Conservation (phyloP, 2,329 filamentous ascomycete genomes). For the Apiospora malaysiana region DNA sequence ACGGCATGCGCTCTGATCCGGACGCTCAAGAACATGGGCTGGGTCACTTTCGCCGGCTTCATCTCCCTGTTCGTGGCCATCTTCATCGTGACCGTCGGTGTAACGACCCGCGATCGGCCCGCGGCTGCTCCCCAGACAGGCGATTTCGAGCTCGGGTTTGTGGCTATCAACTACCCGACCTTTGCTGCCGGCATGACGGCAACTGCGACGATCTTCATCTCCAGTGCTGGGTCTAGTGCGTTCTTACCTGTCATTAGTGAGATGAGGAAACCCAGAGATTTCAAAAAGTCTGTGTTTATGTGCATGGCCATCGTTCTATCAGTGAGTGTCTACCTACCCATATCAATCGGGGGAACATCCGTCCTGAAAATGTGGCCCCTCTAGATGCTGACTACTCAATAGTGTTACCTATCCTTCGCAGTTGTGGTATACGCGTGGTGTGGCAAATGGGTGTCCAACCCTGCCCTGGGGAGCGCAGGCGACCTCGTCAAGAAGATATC, state of each 20-base stretch:
- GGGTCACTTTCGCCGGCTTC: constrained; percentile 67
- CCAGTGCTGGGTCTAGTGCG: constrained; percentile 62
- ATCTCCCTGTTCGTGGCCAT: constrained; percentile 61
- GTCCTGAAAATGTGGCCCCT: not conserved
- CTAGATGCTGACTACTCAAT: not conserved
- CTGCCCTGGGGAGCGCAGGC: constrained; percentile 66
- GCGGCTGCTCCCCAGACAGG: constrained; percentile 64
- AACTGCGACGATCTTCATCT: constrained; percentile 63
- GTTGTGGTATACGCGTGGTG: constrained; percentile 68
- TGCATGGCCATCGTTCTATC: constrained; percentile 39
- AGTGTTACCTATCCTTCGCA: constrained; percentile 59
- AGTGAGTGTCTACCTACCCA: constrained; percentile 32
- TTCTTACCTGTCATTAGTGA: constrained; percentile 69
- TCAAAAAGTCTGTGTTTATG: constrained; percentile 61
- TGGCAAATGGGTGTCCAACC: constrained; percentile 66
- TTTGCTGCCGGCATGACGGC: constrained; percentile 65
- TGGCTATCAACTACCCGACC: constrained; percentile 57
- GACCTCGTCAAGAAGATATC: constrained; percentile 64
- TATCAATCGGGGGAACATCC: not conserved
- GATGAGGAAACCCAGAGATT: constrained; percentile 64
- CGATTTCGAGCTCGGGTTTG: constrained; percentile 62
- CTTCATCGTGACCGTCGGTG: constrained; percentile 61
- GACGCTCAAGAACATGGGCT: constrained; percentile 65
- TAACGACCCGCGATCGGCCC: constrained; percentile 60
- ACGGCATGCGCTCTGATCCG: constrained; percentile 54